Base-by-base conservation (phyloP, 2,329 filamentous ascomycete species). In the Neonectria faginata region DNA sequence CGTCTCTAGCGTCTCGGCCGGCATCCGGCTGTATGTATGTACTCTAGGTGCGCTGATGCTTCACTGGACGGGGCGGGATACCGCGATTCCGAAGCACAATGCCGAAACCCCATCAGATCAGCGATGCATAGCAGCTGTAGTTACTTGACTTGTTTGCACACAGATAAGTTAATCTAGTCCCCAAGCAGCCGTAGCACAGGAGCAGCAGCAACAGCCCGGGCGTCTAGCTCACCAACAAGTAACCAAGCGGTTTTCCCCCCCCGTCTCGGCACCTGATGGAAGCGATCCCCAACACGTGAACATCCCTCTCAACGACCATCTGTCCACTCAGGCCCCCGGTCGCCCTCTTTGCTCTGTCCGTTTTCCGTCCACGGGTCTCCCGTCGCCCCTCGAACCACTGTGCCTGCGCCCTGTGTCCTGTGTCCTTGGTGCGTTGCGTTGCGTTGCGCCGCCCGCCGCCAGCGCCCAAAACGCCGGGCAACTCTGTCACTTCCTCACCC, bases 251-350 rank as follows among this genome's bases (percentile, higher is more conserved):
- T 44, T 47, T 51, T n/a, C n/a, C 48, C 51, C 39, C 52, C 66
- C 66, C 64, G 67, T 67, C 67, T 70, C 65, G 71, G 71, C 68
- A 72, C 62, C 71, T 72, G 61, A 64, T 60, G 51, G 50, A 51
- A 33, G 42, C 33, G 57, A 64, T 60, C 62, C 71, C 70, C 71
- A 74, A 73, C 71, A 74, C 71, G 71, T 74, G 71, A 73, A 72
- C 63, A 67, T 69, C 56, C 56, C 71, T 73, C 71, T 73, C 71
- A 73, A 73, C 71, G 69, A 69, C 71, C 65, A 69, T 57, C 52
- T 47, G 57, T 52, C 55, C 50, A 44, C 55, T 66, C 63, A 53
- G 48, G 50, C 64, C 56, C 60, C 33, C 60, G 69, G 70, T 67
- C 65, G 65, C 69, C 60, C 65, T 50, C 60, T 55, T 53, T 51